Evolutionary conservation across 139 green algal genomes (phyloP), one percentile per base, ranked within the genome.

Genomic region (Yamagishiella unicocca): DNA sequence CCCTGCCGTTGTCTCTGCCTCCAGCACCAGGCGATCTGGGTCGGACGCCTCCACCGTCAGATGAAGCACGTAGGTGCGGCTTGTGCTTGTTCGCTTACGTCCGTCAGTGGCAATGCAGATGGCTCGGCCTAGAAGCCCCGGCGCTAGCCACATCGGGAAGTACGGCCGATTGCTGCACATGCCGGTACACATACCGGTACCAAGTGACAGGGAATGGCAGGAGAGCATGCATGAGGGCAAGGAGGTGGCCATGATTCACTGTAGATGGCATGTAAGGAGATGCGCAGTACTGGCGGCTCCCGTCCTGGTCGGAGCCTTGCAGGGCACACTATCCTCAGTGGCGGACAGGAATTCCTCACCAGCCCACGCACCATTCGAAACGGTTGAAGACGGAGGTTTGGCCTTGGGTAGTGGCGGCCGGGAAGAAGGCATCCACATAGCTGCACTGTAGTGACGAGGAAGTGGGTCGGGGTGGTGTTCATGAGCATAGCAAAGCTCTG

Each of bases 361-460:
- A 40, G 22, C 27, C 12, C 4, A 12, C 73, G 40, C 73, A 81
- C 74, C 74, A 82, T n/a, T 82, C 42, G 74, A 82, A 82, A n/a
- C 74, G 74, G 53, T 31, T 82, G 31, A 82, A 82, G 9, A 66
- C 42, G 31, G 72, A 27, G 25, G 25, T 22, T 6, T 62, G 43
- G 43, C 43, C 45, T 1, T 62, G 25, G 8, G 24, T 10, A 31
- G 45, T 9, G 14, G 45, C 25, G 31, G 74, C 21, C 2, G 53
- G 53, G 24, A 83, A 83, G 53, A 83, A 71, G 35, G 54, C 76
- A 25, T 83, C 76, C 76, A 71, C 76, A 27, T 72, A 83, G 76
- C 53, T 72, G 76, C 33, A 55, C 76, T 83, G 76, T 24, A 21
- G n/a, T n/a, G n/a, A n/a, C n/a, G n/a, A n/a, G n/a, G n/a, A n/a